Evolutionary conservation across 2,329 filamentous ascomycete genomes (phyloP), one percentile per base, ranked within the genome.

Genomic region (Aspergillus quadrilineatus): DNA sequence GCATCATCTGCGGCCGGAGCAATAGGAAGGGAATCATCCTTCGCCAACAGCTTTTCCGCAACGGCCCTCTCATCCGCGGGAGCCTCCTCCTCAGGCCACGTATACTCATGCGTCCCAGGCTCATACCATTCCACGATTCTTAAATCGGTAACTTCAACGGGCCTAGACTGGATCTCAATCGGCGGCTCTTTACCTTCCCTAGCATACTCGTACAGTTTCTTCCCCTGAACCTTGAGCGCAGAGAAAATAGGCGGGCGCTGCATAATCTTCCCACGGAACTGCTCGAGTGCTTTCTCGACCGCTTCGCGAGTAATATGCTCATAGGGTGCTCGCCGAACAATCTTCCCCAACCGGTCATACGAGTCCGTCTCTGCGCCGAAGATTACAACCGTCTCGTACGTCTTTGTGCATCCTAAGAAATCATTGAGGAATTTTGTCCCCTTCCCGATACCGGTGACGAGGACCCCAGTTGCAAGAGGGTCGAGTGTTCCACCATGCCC

Each of bases 401-500:
- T 89, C 79, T 99, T 99, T 47, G 89, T 95, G 79, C 94, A 97
- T 53, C 85, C 82, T 44, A 97, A 80, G 72, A 97, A 97, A 36
- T 85, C 79, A 41, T 84, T 79, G 1, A 99, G 82, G 12, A 83
- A 79, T 74, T 97, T 99, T 54, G 94, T 99, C 39, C 90, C 94
- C 57, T 83, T 86, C 36, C 93, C 94, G 51, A 97, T 82, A 55
- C 93, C 94, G 6, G 94, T 81, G 61, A 97, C 92, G 49, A 99
- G 82, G 26, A 99, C 90, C 45, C 94, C 94, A 1, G 92, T 96
- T 7, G 94, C 94, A 67, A 97, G 82, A 28, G 94, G 94, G 69
- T 99, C 94, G 15, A 99, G 83, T 1, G 94, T 99, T 43, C 94
- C 94, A 59, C 94, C 94, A 76, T 99, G 94, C 34, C 94, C 94